These are phyloP conservation scores for Malania oleifera DNA, from an alignment of 164 flowering plant genomes.

Conservation along the genomic window DNA sequence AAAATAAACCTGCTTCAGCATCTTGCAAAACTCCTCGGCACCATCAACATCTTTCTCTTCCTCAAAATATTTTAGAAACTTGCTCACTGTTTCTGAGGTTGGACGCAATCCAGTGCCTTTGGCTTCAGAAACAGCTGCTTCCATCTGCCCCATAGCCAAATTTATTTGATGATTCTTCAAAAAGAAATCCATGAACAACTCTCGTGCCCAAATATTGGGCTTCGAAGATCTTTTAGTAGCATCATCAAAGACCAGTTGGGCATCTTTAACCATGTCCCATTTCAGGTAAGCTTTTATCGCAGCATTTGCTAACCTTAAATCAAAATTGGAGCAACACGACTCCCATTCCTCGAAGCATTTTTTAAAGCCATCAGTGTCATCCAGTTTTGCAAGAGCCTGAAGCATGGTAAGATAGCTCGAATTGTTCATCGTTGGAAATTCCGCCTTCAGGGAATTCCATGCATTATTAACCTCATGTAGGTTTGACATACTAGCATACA, in stretches of 20 bases:
- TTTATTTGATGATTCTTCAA: slow-evolving; percentile 29
- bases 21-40: slow-evolving; percentile 19
- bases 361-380: slow-evolving; percentile 39
- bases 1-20: slow-evolving; percentile 22
- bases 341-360: slow-evolving; percentile 61
- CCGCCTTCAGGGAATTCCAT: slow-evolving; percentile 44
- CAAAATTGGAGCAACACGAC: slow-evolving; percentile 32
- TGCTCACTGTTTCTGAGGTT: slow-evolving; percentile 14
- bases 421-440: slow-evolving; percentile 35
- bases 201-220: slow-evolving; percentile 29
- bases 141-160: slow-evolving; percentile 37
- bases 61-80: slow-evolving; percentile 22
- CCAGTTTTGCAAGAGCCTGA: slow-evolving; percentile 48
- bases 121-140: slow-evolving; percentile 30
- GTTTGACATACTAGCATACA: slow-evolving; percentile 51
- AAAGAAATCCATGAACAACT: slow-evolving; percentile 41
- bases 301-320: slow-evolving; percentile 40
- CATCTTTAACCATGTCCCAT: slow-evolving; percentile 55
- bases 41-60: slow-evolving; percentile 21
- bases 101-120: slow-evolving; percentile 39
- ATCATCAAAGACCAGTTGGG: slow-evolving; percentile 27
- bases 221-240: slow-evolving; percentile 26
- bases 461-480: slow-evolving; percentile 43
- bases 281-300: slow-evolving; percentile 35
- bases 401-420: slow-evolving; percentile 51